Percentiles rank a stretch among this genome's conserved stretches.
These are phyloP conservation scores for Crinitomyces ghanaensis DNA, from an alignment of 805 yeast species.

Conservation along the genomic window DNA sequence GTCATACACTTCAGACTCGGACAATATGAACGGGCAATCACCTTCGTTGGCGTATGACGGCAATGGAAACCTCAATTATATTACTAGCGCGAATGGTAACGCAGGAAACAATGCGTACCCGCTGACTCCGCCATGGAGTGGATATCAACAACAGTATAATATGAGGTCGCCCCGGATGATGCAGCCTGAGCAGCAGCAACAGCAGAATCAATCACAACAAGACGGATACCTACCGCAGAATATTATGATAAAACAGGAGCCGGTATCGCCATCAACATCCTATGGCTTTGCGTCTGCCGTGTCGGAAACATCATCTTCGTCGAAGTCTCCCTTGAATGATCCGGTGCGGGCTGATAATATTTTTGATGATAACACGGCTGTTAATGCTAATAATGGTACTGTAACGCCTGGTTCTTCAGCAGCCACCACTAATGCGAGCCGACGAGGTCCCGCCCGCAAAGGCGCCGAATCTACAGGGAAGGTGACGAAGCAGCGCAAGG, in stretches of 20 bases:
- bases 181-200: no score
- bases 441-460: no score
- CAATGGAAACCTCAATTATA: conserved; percentile 1
- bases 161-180: background rate
- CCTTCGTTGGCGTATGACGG: no score
- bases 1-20: conserved; percentile 3
- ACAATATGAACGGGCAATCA: no score
- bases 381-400: no score
- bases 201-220: background rate
- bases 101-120: conserved; percentile 4
- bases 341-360: no score
- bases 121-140: conserved; percentile 9
- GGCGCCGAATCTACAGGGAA: no score
- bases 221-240: background rate
- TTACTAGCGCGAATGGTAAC: background rate
- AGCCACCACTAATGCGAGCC: no score
- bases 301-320: background rate
- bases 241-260: conserved; percentile 3
- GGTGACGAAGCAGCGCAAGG: conserved; percentile 24
- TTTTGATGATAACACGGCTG: no score
- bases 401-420: no score
- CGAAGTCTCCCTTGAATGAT: no score
- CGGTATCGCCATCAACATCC: conserved; percentile 2
- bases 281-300: background rate
- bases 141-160: no score